phyloP scores from a whole-genome alignment of 2,329 filamentous ascomycete species.

The Stagonosporopsis rhizophila region DNA sequence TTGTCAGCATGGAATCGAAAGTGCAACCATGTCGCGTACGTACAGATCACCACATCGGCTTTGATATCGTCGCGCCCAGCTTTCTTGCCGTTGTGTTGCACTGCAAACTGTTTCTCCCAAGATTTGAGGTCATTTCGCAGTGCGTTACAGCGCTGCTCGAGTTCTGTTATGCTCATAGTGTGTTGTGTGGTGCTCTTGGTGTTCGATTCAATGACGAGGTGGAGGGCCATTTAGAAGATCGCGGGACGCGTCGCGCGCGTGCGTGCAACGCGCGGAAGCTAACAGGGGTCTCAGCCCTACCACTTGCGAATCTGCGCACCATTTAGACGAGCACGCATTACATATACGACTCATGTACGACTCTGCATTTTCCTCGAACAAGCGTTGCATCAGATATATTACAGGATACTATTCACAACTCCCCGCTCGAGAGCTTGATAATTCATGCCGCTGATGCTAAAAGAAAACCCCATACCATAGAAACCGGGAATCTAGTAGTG shows the following conservation, averaged over 20 bases:
- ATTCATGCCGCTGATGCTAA: slow-evolving; percentile 46
- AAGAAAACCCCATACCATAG: slow-evolving; percentile 34
- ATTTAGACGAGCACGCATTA: slow-evolving; percentile 1
- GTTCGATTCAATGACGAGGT: slow-evolving; percentile 14
- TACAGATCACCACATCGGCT: slow-evolving; percentile 73
- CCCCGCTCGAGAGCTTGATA: slow-evolving; percentile 44
- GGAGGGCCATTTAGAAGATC: slow-evolving; percentile 32
- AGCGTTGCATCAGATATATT: slow-evolving; percentile 47
- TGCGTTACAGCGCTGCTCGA: slow-evolving; percentile 79
- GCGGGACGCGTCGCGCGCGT: slow-evolving; percentile 37
- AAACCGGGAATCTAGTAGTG: slow-evolving; percentile 71
- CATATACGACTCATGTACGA: not conserved
- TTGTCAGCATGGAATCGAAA: slow-evolving; percentile 19
- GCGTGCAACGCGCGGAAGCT: slow-evolving; percentile 26
- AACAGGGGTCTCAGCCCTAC: slow-evolving; percentile 31
- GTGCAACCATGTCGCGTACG: slow-evolving; percentile 23
- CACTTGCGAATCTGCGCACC: slow-evolving; percentile 6
- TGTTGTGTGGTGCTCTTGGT: slow-evolving; percentile 16
- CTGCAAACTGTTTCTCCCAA: slow-evolving; percentile 75
- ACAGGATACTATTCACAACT: slow-evolving; percentile 52
- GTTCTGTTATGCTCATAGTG: slow-evolving; percentile 39
- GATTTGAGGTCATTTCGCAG: slow-evolving; percentile 74
- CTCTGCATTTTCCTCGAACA: slow-evolving; percentile 31
- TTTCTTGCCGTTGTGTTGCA: slow-evolving; percentile 69
- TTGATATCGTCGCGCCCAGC: slow-evolving; percentile 79